Percentiles rank a stretch among this genome's conserved stretches.
These are phyloP conservation scores for Neopestalotiopsis clavispora DNA, from an alignment of 2,329 filamentous ascomycete genomes.

Conservation along the genomic window DNA sequence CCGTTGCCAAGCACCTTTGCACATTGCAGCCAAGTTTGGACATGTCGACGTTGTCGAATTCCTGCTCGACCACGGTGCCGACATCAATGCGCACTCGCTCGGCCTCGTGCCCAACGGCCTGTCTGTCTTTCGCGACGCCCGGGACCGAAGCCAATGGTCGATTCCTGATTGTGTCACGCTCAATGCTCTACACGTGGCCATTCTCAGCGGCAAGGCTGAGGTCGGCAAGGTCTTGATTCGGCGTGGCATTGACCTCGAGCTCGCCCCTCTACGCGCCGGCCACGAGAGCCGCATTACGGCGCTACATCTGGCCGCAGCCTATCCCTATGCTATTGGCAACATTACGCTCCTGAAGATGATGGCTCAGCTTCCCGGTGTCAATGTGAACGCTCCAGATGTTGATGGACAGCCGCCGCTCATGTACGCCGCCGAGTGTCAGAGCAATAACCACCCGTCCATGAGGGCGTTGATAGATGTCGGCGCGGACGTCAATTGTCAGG, in stretches of 20 bases:
- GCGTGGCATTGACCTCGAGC: neutral
- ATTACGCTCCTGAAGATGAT: neutral
- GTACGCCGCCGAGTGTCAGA: conserved; percentile 5
- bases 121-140: neutral
- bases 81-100: conserved; percentile 3
- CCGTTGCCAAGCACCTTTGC: neutral
- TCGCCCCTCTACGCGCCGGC: neutral
- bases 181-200: conserved; percentile 3
- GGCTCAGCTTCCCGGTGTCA: conserved; percentile 5
- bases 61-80: conserved; percentile 10
- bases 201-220: neutral
- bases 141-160: neutral
- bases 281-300: conserved; percentile 2
- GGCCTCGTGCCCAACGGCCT: neutral
- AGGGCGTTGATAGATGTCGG: conserved; percentile 1
- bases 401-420: conserved; percentile 12
- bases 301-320: conserved; percentile 5
- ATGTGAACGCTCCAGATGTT: conserved; percentile 8
- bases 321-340: neutral
- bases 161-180: neutral
- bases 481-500: neutral
- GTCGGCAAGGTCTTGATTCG: neutral
- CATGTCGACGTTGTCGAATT: conserved; percentile 2
- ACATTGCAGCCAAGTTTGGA: conserved; percentile 2
- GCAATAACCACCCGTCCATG: neutral